These are phyloP conservation scores for Neocatenulostroma microsporum DNA, from an alignment of 2,329 filamentous ascomycete genomes.

Conservation along the genomic window DNA sequence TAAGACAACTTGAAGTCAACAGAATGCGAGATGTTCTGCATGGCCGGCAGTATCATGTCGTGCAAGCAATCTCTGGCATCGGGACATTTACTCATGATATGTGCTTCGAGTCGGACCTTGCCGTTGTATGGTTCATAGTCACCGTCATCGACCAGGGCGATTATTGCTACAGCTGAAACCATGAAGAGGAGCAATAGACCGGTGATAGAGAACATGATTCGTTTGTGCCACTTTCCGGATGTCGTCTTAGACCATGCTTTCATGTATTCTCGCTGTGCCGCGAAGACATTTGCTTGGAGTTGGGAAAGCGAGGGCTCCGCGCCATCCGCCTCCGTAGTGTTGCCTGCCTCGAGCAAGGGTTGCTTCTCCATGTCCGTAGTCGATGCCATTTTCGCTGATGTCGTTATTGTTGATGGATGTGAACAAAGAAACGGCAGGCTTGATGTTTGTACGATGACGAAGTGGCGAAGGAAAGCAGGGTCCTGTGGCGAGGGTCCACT, in stretches of 20 bases:
- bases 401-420: neutral
- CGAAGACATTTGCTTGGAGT: slow-evolving; percentile 23
- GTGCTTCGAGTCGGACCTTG: slow-evolving; percentile 74
- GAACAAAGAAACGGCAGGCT: neutral
- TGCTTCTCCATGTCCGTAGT: slow-evolving; percentile 21
- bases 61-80: slow-evolving; percentile 79
- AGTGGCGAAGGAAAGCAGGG: neutral
- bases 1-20: slow-evolving; percentile 88
- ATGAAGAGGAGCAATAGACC: slow-evolving; percentile 21
- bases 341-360: slow-evolving; percentile 15
- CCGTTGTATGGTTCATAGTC: slow-evolving; percentile 13
- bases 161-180: slow-evolving; percentile 20
- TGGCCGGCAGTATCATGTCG: slow-evolving; percentile 72
- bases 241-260: slow-evolving; percentile 26
- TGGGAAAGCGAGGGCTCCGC: slow-evolving; percentile 21
- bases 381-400: slow-evolving; percentile 10
- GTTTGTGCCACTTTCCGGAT: slow-evolving; percentile 24
- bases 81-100: slow-evolving; percentile 93
- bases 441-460: neutral
- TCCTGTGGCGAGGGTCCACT: neutral
- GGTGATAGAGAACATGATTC: slow-evolving; percentile 26
- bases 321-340: slow-evolving; percentile 1
- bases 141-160: slow-evolving; percentile 21
- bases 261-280: slow-evolving; percentile 28
- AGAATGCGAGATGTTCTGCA: slow-evolving; percentile 73